phyloP scores from a whole-genome alignment of 2,329 filamentous ascomycete species.

The Penicillium olsonii region DNA sequence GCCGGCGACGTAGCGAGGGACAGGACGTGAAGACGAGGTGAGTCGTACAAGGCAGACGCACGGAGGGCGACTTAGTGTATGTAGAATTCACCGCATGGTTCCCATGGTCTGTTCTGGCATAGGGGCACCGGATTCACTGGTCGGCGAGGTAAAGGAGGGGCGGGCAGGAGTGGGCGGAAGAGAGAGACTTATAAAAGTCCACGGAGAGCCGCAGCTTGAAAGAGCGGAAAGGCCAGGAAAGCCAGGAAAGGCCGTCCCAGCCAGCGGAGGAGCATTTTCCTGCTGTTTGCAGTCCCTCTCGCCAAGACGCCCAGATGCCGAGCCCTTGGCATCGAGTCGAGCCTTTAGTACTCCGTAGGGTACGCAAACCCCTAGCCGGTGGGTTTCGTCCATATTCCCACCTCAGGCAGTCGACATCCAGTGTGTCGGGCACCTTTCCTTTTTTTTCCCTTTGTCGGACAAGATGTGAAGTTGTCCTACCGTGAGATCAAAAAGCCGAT shows the following conservation, averaged over 20 bases:
- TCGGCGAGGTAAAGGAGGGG: conserved; percentile 8
- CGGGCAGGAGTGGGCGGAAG: conserved; percentile 10
- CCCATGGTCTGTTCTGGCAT: conserved; percentile 10
- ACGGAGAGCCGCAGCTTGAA: conserved; percentile 14
- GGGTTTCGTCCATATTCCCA: background rate
- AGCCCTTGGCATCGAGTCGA: conserved; percentile 32
- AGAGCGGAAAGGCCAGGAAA: conserved; percentile 25
- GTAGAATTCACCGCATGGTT: conserved; percentile 24
- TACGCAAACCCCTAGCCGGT: background rate
- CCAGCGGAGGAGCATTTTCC: conserved; percentile 24
- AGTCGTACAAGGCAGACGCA: conserved; percentile 24
- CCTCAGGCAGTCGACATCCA: background rate
- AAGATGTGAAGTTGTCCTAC: conserved; percentile 3
- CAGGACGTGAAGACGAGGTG: conserved; percentile 11
- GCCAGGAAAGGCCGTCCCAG: conserved; percentile 24
- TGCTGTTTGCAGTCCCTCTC: conserved; percentile 26
- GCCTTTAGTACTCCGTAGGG: conserved; percentile 6
- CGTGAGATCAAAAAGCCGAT: background rate
- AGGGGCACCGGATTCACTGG: conserved; percentile 10
- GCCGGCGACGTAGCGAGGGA: conserved; percentile 13
- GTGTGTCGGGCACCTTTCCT: background rate
- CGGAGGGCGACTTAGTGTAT: conserved; percentile 19
- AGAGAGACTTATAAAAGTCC: conserved; percentile 18
- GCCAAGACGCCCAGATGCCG: conserved; percentile 35
- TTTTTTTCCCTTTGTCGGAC: conserved; percentile 4